phyloP scores from a whole-genome alignment of 495 filamentous ascomycete genomes.

The Bombardia bombarda region DNA sequence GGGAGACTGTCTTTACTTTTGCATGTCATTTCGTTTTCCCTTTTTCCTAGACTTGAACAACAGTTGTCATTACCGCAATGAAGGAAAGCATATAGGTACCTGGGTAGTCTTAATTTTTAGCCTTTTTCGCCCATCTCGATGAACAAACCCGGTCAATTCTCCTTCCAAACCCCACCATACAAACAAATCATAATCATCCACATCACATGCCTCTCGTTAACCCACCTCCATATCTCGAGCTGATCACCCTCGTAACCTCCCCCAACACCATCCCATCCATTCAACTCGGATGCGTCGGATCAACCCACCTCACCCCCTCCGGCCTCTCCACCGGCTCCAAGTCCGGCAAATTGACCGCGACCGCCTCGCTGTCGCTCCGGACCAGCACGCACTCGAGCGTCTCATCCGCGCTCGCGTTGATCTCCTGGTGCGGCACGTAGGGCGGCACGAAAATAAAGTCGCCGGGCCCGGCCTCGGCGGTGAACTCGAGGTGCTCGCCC shows the following conservation, averaged over 20 bases:
- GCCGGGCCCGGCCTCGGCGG: neutral
- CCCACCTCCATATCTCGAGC: neutral
- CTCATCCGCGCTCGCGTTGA: neutral
- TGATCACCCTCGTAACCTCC: neutral
- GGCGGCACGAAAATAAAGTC: neutral
- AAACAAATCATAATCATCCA: no score
- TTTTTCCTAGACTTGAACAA: neutral
- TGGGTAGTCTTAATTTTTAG: no score
- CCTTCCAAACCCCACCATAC: no score
- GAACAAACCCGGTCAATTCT: no score
- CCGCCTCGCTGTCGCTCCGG: neutral
- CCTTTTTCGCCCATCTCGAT: no score
- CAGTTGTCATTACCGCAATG: no score
- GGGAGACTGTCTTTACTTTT: neutral
- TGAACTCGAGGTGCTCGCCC: neutral
- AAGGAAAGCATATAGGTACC: no score
- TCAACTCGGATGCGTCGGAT: neutral
- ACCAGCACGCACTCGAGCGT: neutral
- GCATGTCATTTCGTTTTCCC: neutral
- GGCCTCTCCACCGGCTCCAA: neutral
- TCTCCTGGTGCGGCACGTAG: slow-evolving; percentile 1
- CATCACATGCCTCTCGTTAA: no score
- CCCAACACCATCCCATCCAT: neutral
- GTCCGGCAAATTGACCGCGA: neutral
- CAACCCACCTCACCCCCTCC: neutral